These are phyloP conservation scores for Eudorina sp. DNA, from an alignment of 139 green algal species.

Conservation along the genomic window DNA sequence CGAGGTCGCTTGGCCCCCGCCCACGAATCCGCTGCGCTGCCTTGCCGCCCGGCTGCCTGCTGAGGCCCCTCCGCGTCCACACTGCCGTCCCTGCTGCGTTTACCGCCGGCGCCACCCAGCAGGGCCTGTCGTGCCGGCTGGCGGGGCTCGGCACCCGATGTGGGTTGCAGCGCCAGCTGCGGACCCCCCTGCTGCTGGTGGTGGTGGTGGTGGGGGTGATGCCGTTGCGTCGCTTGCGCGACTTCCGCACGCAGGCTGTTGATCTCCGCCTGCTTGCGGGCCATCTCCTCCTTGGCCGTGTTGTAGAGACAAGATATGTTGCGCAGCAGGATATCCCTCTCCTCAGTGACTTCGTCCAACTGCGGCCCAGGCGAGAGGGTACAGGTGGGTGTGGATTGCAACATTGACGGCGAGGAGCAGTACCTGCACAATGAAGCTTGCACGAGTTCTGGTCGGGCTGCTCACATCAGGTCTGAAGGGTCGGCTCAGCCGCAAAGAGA, in stretches of 20 bases:
- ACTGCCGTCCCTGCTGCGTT: neutral
- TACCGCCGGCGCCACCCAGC: neutral
- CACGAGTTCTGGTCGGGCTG: no score
- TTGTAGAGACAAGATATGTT: constrained; percentile 83
- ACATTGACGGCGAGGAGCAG: no score
- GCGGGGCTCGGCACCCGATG: neutral
- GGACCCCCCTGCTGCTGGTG: neutral
- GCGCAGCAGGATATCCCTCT: constrained; percentile 63
- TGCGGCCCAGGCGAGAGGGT: no score
- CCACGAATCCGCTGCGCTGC: neutral
- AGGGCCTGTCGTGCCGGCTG: neutral
- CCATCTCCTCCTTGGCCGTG: constrained; percentile 82
- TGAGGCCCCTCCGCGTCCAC: neutral
- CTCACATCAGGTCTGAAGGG: no score
- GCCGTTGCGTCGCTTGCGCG: neutral
- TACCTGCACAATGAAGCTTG: no score
- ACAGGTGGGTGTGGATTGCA: no score
- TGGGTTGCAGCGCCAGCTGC: neutral
- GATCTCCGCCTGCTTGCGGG: constrained; percentile 74
- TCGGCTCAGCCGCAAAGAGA: no score
- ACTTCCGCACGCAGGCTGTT: constrained; percentile 61
- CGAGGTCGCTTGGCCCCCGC: neutral
- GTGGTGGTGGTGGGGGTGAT: neutral
- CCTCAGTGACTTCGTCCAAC: constrained; percentile 51
- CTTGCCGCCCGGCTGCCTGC: no score